Percentiles rank a stretch among this genome's conserved stretches.
These are phyloP conservation scores for Hibiscus mutabilis DNA, from an alignment of 345 rosid genomes.

Conservation along the genomic window DNA sequence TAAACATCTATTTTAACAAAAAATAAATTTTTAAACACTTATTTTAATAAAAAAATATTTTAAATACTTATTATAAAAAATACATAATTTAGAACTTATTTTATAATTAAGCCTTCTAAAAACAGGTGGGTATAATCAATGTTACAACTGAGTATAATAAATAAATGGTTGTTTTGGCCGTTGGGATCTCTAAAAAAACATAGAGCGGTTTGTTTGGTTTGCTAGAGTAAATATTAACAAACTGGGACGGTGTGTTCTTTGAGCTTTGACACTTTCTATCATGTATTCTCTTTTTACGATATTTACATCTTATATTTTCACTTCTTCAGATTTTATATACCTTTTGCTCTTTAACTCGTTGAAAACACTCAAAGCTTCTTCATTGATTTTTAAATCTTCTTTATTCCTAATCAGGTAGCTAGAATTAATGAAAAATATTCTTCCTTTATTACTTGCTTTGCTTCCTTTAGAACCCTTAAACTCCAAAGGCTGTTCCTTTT, in stretches of 20 bases:
- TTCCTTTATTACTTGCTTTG: not conserved
- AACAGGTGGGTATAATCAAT: slow-evolving; percentile 6
- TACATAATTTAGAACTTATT: too few relatives aligned
- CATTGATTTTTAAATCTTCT: too few relatives aligned
- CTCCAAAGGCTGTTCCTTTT: not conserved
- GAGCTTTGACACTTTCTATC: not conserved
- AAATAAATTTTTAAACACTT: too few relatives aligned
- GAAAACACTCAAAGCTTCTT: too few relatives aligned
- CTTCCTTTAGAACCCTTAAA: not conserved
- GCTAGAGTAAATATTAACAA: slow-evolving; percentile 17
- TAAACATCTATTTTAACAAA: too few relatives aligned
- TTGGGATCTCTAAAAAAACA: not conserved
- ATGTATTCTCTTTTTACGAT: too few relatives aligned
- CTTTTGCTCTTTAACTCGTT: too few relatives aligned
- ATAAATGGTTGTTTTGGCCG: not conserved
- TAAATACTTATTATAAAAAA: too few relatives aligned
- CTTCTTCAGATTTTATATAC: too few relatives aligned
- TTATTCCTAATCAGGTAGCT: not conserved
- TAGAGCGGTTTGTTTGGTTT: slow-evolving; percentile 7
- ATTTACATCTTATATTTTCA: too few relatives aligned
- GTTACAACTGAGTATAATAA: slow-evolving; percentile 2
- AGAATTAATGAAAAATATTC: not conserved
- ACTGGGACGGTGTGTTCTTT: not conserved
- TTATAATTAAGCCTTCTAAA: too few relatives aligned
- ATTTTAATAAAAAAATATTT: too few relatives aligned